Percentiles rank a stretch among this genome's conserved stretches.
Evolutionary conservation across 331 rosid genomes (phyloP).

Genomic region (Malus hybrid): DNA sequence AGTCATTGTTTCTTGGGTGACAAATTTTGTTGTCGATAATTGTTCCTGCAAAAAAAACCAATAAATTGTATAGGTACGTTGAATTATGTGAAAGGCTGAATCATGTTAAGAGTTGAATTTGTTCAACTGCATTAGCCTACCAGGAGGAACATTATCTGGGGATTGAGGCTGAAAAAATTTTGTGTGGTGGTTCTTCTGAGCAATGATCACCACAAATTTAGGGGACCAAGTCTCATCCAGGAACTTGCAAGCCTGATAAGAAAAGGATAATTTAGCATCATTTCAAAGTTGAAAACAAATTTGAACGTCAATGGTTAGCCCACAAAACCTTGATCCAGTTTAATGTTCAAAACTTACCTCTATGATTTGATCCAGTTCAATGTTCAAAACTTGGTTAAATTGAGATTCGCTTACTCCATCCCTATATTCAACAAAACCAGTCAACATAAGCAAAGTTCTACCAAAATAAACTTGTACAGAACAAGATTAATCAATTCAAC

Average conservation of each 20-base stretch:
- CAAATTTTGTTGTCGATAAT: constrained; percentile 78
- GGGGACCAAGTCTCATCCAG: constrained; percentile 82
- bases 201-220: constrained; percentile 75
- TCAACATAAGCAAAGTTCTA: not conserved
- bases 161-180: constrained; percentile 65
- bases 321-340: not conserved
- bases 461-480: no score
- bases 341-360: constrained; percentile 36
- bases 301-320: not conserved
- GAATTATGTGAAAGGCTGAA: not conserved
- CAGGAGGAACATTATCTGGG: constrained; percentile 92
- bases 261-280: not conserved
- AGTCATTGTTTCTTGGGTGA: constrained; percentile 84
- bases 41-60: constrained; percentile 47
- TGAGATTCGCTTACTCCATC: constrained; percentile 97
- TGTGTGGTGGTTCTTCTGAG: constrained; percentile 94
- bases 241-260: constrained; percentile 70
- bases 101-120: not conserved
- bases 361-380: constrained; percentile 71
- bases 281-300: not conserved
- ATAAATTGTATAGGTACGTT: not conserved
- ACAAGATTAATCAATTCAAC: not conserved
- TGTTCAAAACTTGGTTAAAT: constrained; percentile 81
- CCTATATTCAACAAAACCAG: constrained; percentile 28
- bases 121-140: constrained; percentile 10